Evolutionary conservation across 1,284 basidiomycete species (phyloP), one percentile per base, ranked within the genome.

Genomic region (Moesziomyces sp.): DNA sequence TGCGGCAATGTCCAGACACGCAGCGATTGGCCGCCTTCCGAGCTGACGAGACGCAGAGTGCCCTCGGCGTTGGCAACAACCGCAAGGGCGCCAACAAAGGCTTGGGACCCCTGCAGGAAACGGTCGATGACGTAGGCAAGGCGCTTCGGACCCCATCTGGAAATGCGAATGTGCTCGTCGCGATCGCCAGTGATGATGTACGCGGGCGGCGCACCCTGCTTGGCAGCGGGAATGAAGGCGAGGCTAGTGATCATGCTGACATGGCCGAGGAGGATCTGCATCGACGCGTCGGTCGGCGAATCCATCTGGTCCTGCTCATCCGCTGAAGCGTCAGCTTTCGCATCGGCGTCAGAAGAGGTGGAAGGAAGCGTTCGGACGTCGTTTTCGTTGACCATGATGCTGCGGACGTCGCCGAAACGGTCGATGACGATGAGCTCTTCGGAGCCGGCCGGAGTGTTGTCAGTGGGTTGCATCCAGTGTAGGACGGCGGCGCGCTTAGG

Each of bases 81-180:
- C 2, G 60, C 57, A 4, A 82, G 60, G 1, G 76, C 76, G 26
- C 77, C 80, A 11, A 82, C 75, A 26, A 76, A 80, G 40, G 66
- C 62, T 26, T 54, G 45, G 11, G 78, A 79, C 19, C 81, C 81
- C 14, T 77, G 63, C 16, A 83, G 48, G 65, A 71, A 83, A 46
- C 75, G 67, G 45, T 79, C 70, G 24, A 81, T 71, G 46, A 83
- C 66, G 44, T 81, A 72, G 0, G 70, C 77, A 14, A 74, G 57
- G 6, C 77, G 75, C 42, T 61, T 55, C 4, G 65, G 42, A 6
- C 81, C 80, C 81, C 81, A 83, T 35, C 81, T 66, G 10, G 81
- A 83, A 28, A 83, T 68, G n/a, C 81, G 74, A 28, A 83, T 82
- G 59, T 83, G 81, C 61, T 82, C 81, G 61, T 83, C 81, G n/a